phyloP scores from a whole-genome alignment of 441 rosid genomes.

The Theobroma grandiflorum region DNA sequence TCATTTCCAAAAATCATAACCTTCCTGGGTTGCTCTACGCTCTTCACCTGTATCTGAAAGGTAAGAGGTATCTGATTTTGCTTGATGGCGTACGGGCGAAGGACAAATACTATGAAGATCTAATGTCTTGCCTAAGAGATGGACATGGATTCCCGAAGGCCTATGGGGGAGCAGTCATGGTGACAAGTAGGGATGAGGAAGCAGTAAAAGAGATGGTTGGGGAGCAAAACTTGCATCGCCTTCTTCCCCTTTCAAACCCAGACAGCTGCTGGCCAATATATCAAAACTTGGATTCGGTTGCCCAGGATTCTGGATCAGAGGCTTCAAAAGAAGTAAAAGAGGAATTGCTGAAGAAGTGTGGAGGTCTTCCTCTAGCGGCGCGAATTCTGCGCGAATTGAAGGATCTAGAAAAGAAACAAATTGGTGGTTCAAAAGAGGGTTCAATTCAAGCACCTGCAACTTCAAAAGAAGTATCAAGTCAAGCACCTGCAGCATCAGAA shows the following conservation, averaged over 20 bases:
- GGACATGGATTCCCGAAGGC: constrained; percentile 52
- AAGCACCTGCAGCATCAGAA: neutral
- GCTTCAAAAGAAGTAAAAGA: constrained; percentile 2
- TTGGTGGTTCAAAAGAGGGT: neutral
- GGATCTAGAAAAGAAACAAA: neutral
- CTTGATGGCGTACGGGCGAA: constrained; percentile 44
- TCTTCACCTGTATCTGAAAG: constrained; percentile 46
- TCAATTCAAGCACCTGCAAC: too few relatives aligned
- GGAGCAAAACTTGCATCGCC: constrained; percentile 39
- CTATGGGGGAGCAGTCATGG: constrained; percentile 49
- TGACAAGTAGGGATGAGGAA: constrained; percentile 47
- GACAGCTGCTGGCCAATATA: constrained; percentile 52
- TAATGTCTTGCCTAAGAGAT: constrained; percentile 14
- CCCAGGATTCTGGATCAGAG: too few relatives aligned
- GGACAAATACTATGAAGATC: constrained; percentile 34
- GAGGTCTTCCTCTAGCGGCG: constrained; percentile 55
- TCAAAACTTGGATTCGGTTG: neutral
- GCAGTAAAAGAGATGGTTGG: constrained; percentile 42
- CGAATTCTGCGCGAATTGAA: constrained; percentile 34
- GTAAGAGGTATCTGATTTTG: constrained; percentile 61
- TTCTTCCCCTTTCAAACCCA: constrained; percentile 43
- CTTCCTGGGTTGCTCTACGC: constrained; percentile 46
- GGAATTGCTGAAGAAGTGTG: constrained; percentile 49
- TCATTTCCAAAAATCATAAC: neutral
- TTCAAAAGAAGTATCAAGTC: too few relatives aligned